These are phyloP conservation scores for Oryza coarctata DNA, from an alignment of 176 grass and related monocot genomes.

Conservation along the genomic window DNA sequence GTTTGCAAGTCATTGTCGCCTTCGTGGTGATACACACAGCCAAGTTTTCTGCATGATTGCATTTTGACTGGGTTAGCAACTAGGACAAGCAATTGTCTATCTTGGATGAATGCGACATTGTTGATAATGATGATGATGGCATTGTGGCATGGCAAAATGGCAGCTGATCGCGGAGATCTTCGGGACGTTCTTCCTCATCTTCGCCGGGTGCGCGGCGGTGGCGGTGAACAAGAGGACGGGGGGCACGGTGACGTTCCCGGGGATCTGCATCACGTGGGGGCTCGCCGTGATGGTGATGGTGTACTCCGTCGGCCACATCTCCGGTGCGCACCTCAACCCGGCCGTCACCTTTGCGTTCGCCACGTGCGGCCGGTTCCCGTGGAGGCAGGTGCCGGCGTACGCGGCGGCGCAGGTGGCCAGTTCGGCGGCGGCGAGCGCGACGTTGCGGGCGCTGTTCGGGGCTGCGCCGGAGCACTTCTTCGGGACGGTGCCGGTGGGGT, in stretches of 20 bases:
- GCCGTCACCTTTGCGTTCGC: slow-evolving; percentile 84
- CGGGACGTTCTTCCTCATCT: slow-evolving; percentile 88
- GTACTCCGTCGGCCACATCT: slow-evolving; percentile 94
- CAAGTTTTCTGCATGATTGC: not conserved
- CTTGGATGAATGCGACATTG: slow-evolving; percentile 11
- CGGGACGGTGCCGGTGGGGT: slow-evolving; percentile 67
- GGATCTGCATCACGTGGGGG: slow-evolving; percentile 84
- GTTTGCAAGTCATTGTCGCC: not conserved
- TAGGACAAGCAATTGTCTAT: not conserved
- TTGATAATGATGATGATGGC: not conserved
- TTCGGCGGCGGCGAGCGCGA: slow-evolving; percentile 57
- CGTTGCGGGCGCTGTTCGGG: slow-evolving; percentile 63
- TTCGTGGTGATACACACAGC: not conserved
- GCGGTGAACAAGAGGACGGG: slow-evolving; percentile 59
- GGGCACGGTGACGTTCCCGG: slow-evolving; percentile 79
- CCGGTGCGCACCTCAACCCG: slow-evolving; percentile 91
- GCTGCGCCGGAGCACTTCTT: slow-evolving; percentile 50
- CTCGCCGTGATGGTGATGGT: slow-evolving; percentile 91
- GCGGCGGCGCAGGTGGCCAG: slow-evolving; percentile 58
- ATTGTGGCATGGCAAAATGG: not conserved
- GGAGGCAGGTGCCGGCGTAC: slow-evolving; percentile 83
- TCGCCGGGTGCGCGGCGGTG: slow-evolving; percentile 80
- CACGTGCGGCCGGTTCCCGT: slow-evolving; percentile 74
- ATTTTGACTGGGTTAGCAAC: not conserved
- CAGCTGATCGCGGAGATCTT: slow-evolving; percentile 75